Evolutionary conservation across 129 eudicot species (phyloP), one percentile per base, ranked within the genome.

Genomic region (Saposhnikovia divaricata): DNA sequence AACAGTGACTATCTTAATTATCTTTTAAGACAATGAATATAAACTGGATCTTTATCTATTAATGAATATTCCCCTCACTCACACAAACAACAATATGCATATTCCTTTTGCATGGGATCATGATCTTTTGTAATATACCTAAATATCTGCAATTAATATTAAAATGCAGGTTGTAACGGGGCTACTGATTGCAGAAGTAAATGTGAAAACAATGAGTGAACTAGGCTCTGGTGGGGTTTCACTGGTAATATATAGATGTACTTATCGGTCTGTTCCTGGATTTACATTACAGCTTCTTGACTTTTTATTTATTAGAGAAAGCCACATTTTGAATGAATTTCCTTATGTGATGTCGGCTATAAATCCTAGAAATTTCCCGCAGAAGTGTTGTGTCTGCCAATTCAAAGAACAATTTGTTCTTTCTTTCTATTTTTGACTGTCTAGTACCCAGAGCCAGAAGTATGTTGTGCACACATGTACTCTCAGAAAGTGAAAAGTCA

Each of bases 141-240:
- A 81, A 25, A 71, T 31, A 65, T 37, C 51, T 59, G 69, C 40
- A 59, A 66, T 25, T 23, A 72, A 40, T 14, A 38, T 72, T 13
- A 74, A 76, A 59, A 55, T 84, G 86, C 84, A 95, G 99, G 97
- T 95, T 80, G 93, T 83, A 79, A 91, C 98, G 80, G 99, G 99
- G 74, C 84, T 95, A 84, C 89, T 95, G 45, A 51, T 95, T 82
- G 99, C 97, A 78, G 99, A 95, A 89, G 97, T 95, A 79, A 95
- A 95, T 88, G 93, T 95, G 81, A 95, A 88, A 77, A 95, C 99
- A 65, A 95, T 95, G 99, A 88, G 94, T 25, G 97, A 95, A 80
- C 85, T 95, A 44, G 99, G 99, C 72, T 87, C 99, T 75, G 97
- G 97, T 81, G 97, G 99, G 65, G 97, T 95, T 79, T 95, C 99